These are phyloP conservation scores for Amaranthus tricolor DNA, from an alignment of 179 eudicot species.

Conservation along the genomic window DNA sequence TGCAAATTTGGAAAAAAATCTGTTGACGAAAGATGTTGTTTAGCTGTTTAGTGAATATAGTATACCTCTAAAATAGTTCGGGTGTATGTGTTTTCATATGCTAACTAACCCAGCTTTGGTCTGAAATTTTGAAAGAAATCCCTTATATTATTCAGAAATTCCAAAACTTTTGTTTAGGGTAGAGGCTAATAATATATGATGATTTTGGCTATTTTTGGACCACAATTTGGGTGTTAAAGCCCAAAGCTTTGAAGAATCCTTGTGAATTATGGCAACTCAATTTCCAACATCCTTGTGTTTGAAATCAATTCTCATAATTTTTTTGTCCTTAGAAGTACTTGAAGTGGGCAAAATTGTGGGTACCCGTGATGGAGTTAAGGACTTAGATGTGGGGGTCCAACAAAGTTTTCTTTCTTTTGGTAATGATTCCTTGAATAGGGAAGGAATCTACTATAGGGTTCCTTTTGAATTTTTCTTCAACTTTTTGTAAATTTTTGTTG, in stretches of 20 bases:
- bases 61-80: too few species aligned
- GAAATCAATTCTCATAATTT: background rate
- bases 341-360: background rate
- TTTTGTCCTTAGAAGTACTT: background rate
- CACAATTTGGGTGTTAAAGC: conserved; percentile 23
- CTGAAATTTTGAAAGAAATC: background rate
- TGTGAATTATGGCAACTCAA: background rate
- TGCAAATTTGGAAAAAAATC: too few species aligned
- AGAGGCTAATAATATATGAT: background rate
- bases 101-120: too few species aligned
- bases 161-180: background rate
- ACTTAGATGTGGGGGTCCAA: conserved; percentile 23
- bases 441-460: conserved; percentile 10
- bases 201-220: conserved; percentile 13
- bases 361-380: conserved; percentile 20
- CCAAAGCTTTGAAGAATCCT: conserved; percentile 3
- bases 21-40: too few species aligned
- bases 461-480: background rate
- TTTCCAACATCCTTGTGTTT: background rate
- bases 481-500: background rate
- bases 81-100: too few species aligned
- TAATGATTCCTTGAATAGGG: conserved; percentile 10
- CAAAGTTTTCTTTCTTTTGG: conserved; percentile 12
- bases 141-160: background rate
- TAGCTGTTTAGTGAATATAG: too few species aligned